Conservation (phyloP, 179 eudicot genomes). For the Silene noctiflora region DNA sequence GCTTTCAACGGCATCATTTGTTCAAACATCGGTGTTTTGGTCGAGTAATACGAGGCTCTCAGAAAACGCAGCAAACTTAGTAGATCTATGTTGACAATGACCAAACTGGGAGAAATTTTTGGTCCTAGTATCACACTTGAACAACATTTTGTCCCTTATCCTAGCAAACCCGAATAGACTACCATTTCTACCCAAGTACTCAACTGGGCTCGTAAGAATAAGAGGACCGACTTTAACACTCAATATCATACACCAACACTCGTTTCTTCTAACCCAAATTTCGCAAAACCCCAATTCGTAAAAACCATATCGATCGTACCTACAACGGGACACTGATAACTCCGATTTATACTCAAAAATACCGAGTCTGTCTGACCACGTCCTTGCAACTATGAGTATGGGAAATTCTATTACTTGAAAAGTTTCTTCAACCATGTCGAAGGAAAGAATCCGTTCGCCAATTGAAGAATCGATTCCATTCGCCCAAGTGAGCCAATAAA, state of each 20-base stretch:
- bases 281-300: background rate
- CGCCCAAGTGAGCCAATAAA: background rate
- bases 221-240: background rate
- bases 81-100: background rate
- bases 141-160: too few relatives aligned
- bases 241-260: background rate
- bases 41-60: background rate
- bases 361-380: background rate
- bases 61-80: background rate
- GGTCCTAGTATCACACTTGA: background rate
- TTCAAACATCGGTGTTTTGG: background rate
- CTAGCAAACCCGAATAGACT: background rate
- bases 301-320: background rate
- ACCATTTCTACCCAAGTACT: background rate
- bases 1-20: background rate
- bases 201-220: background rate
- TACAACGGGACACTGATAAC: conserved; percentile 1
- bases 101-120: background rate
- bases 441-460: background rate
- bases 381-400: too few relatives aligned
- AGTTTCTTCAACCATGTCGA: background rate
- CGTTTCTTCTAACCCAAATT: background rate
- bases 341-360: background rate
- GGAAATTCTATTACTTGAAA: background rate
- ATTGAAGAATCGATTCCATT: too few relatives aligned